These are phyloP conservation scores for Dioscorea alata DNA, from an alignment of 106 monocot species.

Conservation along the genomic window DNA sequence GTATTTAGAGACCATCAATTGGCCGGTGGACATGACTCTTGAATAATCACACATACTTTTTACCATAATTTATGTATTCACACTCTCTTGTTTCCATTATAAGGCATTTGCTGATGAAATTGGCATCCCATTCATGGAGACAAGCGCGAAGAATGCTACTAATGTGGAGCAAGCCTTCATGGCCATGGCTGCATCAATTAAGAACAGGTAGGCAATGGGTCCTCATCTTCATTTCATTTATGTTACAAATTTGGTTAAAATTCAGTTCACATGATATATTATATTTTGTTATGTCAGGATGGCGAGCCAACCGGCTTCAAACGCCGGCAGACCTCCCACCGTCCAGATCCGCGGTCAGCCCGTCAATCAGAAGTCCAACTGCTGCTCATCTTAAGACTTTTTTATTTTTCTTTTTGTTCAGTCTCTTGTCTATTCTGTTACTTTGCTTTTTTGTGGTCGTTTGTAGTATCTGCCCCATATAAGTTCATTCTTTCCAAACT, in stretches of 20 bases:
- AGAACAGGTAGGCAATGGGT: conserved; percentile 39
- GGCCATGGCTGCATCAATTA: conserved; percentile 60
- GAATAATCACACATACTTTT: too few relatives aligned
- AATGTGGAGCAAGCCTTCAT: conserved; percentile 68
- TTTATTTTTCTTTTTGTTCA: too few relatives aligned
- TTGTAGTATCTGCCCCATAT: too few relatives aligned
- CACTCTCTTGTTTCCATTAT: not conserved
- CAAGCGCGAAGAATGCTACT: conserved; percentile 64
- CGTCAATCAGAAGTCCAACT: conserved; percentile 18
- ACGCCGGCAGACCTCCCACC: conserved; percentile 12
- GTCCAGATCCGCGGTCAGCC: conserved; percentile 18
- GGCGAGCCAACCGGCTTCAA: conserved; percentile 14
- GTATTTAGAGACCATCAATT: too few relatives aligned
- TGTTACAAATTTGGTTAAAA: too few relatives aligned
- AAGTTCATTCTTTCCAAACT: too few relatives aligned
- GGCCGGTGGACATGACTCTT: too few relatives aligned
- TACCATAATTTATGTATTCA: too few relatives aligned
- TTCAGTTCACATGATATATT: too few relatives aligned
- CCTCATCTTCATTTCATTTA: too few relatives aligned
- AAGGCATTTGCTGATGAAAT: conserved; percentile 80
- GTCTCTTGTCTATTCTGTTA: too few relatives aligned
- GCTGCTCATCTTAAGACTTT: conserved; percentile 10
- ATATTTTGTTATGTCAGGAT: conserved; percentile 1
- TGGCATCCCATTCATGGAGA: conserved; percentile 72
- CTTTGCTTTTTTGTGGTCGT: too few relatives aligned